Conservation (phyloP, 768 basidiomycete species). For the Lactarius quietus region DNA sequence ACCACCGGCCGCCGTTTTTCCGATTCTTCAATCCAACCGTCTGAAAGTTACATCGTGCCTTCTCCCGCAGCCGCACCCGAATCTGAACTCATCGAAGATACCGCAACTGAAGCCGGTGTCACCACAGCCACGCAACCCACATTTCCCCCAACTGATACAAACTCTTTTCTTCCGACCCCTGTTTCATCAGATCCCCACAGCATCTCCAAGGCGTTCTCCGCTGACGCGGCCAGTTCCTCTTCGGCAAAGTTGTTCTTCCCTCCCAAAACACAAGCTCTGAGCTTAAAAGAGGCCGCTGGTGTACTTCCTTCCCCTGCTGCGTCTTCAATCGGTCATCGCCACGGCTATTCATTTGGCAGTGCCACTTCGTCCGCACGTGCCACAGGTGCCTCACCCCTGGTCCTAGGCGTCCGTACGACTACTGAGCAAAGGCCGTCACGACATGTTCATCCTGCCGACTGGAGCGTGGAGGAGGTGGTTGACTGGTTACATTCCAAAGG, state of each 20-base stretch:
- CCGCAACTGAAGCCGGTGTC: constrained; percentile 26
- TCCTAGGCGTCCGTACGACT: neutral
- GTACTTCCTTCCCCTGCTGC: constrained; percentile 34
- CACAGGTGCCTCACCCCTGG: constrained; percentile 5
- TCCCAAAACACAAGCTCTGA: constrained; percentile 16
- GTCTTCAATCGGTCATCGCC: constrained; percentile 28
- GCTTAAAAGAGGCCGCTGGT: constrained; percentile 31
- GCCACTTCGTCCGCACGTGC: constrained; percentile 14
- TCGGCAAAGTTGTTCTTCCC: constrained; percentile 16
- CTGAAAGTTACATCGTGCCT: constrained; percentile 35
- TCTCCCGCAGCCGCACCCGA: constrained; percentile 23
- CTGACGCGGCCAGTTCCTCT: neutral
- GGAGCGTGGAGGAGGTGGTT: constrained; percentile 86
- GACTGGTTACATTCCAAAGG: constrained; percentile 84
- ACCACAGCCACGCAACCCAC: constrained; percentile 32
- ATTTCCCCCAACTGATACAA: constrained; percentile 26
- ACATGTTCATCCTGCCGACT: constrained; percentile 57
- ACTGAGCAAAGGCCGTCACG: constrained; percentile 25
- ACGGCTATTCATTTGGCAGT: constrained; percentile 25
- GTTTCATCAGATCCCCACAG: constrained; percentile 29
- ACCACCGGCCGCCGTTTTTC: neutral
- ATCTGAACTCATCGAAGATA: constrained; percentile 2
- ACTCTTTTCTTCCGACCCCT: constrained; percentile 27
- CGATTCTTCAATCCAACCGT: constrained; percentile 29
- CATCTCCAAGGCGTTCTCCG: constrained; percentile 10